phyloP scores from a whole-genome alignment of 2,329 filamentous ascomycete genomes.

The Chaetomium olivaceum region DNA sequence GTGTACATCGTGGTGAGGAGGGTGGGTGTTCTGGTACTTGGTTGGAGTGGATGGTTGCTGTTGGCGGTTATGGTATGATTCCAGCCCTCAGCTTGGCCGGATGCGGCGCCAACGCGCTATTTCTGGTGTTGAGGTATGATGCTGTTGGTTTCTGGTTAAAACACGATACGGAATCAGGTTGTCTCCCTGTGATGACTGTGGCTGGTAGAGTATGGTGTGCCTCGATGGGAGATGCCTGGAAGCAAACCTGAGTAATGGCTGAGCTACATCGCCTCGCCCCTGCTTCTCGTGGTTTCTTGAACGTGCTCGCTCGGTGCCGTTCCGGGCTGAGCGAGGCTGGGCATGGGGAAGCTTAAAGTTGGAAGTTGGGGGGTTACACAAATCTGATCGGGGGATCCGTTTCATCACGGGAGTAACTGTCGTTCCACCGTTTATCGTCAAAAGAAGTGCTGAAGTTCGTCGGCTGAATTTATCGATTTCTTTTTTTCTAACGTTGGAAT shows the following conservation, averaged over 20 bases:
- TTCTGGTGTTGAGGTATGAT: not conserved
- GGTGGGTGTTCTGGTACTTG: not conserved
- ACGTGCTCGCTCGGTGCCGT: not conserved
- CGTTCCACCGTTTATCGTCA: conserved; percentile 4
- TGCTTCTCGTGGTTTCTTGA: conserved; percentile 1
- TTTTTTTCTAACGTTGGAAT: not conserved
- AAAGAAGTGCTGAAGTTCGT: not conserved
- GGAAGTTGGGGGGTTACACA: conserved; percentile 9
- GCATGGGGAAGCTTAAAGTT: not conserved
- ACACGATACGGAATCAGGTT: not conserved
- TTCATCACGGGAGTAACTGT: not conserved
- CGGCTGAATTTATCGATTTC: conserved; percentile 10
- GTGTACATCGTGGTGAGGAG: not conserved
- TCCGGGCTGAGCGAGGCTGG: conserved; percentile 9
- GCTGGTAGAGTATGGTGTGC: not conserved
- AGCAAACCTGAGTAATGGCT: not conserved
- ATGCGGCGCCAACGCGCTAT: conserved; percentile 4
- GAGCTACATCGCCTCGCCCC: conserved; percentile 15
- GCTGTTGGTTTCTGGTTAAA: not conserved
- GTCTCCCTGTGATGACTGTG: not conserved
- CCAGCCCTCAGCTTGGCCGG: not conserved
- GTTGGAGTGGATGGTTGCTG: not conserved
- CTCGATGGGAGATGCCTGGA: not conserved
- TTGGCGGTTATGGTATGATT: not conserved
- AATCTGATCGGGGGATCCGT: conserved; percentile 8